Evolutionary conservation across 1,139 yeast genomes (phyloP).

Genomic region (Geotrichum phurueaensis): DNA sequence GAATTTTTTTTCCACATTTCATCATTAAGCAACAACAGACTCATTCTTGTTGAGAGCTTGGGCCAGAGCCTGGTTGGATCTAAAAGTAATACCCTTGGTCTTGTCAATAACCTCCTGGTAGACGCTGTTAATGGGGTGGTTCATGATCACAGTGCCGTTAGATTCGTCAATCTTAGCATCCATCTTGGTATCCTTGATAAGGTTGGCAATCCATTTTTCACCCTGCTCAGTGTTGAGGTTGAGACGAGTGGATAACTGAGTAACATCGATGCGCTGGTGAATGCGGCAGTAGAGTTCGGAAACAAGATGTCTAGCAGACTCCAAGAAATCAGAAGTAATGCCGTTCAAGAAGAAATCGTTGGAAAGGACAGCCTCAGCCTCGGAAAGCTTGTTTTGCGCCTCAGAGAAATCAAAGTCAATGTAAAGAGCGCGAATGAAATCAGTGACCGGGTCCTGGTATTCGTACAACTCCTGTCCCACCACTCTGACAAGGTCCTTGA

Average conservation of each 20-base stretch:
- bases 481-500: constrained; percentile 51
- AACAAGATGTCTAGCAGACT: constrained; percentile 45
- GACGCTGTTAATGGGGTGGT: constrained; percentile 42
- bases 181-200: constrained; percentile 45
- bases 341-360: constrained; percentile 51
- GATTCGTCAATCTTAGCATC: constrained; percentile 48
- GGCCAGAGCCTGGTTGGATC: constrained; percentile 48
- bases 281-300: constrained; percentile 51
- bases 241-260: constrained; percentile 41
- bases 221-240: constrained; percentile 44
- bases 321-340: constrained; percentile 40
- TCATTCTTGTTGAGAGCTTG: constrained; percentile 31
- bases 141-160: constrained; percentile 45
- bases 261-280: constrained; percentile 45
- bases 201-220: constrained; percentile 46
- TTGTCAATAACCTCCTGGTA: constrained; percentile 56
- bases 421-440: constrained; percentile 48
- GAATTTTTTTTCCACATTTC: neutral
- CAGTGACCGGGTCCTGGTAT: constrained; percentile 55
- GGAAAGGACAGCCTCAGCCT: constrained; percentile 43
- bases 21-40: constrained; percentile 18
- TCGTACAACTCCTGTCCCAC: constrained; percentile 56
- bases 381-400: constrained; percentile 44
- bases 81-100: constrained; percentile 53
- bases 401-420: constrained; percentile 51